Evolutionary conservation across 345 rosid species (phyloP).

Genomic region (Capsella bursapastoris): DNA sequence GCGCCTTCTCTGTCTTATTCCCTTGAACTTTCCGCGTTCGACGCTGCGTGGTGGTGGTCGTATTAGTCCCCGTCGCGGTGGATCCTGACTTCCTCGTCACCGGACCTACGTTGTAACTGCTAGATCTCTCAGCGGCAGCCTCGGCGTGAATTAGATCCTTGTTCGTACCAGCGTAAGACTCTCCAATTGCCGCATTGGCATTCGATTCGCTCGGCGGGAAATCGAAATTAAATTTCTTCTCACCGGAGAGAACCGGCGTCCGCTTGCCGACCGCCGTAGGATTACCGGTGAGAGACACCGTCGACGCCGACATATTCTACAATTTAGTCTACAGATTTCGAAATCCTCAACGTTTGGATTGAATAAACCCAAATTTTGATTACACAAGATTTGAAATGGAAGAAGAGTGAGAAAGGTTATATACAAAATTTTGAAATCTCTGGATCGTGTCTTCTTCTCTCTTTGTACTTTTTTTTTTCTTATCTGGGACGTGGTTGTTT

Average conservation of each 20-base stretch:
- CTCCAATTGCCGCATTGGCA: conserved; percentile 38
- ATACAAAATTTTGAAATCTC: conserved; percentile 8
- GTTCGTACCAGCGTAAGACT: conserved; percentile 34
- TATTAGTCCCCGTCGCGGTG: conserved; percentile 47
- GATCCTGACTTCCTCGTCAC: conserved; percentile 55
- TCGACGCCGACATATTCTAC: conserved; percentile 75
- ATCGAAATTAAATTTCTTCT: conserved; percentile 60
- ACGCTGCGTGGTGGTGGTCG: conserved; percentile 59
- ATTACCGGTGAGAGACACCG: conserved; percentile 63
- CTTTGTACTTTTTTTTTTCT: neutral
- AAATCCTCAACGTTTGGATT: neutral
- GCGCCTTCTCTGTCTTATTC: conserved; percentile 53
- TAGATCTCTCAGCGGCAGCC: conserved; percentile 48
- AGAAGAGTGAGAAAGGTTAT: neutral
- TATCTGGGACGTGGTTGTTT: neutral
- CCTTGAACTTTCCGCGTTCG: conserved; percentile 57
- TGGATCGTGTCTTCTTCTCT: neutral
- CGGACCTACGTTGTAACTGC: conserved; percentile 51
- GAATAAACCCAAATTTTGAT: conserved; percentile 34
- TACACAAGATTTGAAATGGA: conserved; percentile 21
- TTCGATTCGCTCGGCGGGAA: conserved; percentile 50
- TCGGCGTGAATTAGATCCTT: conserved; percentile 73
- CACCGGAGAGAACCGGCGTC: conserved; percentile 57
- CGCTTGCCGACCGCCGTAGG: conserved; percentile 57
- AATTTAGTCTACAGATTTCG: neutral